These are phyloP conservation scores for Parmelia sp. DNA, from an alignment of 495 filamentous ascomycete species.

Conservation along the genomic window DNA sequence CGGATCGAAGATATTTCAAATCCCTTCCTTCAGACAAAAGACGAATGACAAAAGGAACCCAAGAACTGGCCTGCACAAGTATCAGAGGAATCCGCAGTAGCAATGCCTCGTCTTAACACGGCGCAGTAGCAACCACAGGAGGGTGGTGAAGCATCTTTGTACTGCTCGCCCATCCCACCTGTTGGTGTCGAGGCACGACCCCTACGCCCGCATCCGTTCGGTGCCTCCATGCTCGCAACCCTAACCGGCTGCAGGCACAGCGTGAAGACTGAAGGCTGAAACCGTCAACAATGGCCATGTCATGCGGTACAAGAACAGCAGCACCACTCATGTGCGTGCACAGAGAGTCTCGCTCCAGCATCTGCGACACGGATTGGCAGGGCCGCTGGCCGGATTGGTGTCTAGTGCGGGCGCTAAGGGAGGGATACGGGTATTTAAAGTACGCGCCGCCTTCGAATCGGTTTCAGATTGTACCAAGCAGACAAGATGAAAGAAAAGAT, in stretches of 20 bases:
- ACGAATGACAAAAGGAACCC: too few species aligned
- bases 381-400: neutral
- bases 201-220: neutral
- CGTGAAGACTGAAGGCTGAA: too few species aligned
- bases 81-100: too few species aligned
- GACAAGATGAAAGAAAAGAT: neutral
- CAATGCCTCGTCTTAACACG: too few species aligned
- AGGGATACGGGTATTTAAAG: constrained; percentile 3
- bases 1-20: too few species aligned
- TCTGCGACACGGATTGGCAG: neutral
- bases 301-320: neutral
- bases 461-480: neutral
- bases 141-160: too few species aligned
- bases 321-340: neutral
- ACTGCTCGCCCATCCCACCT: too few species aligned
- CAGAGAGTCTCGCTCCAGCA: neutral
- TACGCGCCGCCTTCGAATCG: neutral
- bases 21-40: neutral
- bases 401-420: neutral
- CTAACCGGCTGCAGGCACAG: neutral
- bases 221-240: neutral
- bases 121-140: too few species aligned
- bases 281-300: neutral
- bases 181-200: neutral
- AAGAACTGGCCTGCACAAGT: too few species aligned